Conservation (phyloP, 257 asterid genomes). For the Solanum paucissectum region DNA sequence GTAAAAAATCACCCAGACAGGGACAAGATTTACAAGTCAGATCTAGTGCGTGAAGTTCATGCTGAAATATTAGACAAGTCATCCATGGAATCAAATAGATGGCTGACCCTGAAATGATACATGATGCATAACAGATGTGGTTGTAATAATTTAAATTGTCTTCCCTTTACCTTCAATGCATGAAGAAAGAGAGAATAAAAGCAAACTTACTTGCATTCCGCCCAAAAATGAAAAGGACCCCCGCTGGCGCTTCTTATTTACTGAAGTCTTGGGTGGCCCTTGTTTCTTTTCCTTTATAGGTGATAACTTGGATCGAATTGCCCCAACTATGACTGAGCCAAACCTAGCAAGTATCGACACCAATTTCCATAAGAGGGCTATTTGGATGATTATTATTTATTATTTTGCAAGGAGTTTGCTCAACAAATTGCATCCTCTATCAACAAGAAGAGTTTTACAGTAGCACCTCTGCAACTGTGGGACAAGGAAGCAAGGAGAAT, state of each 20-base stretch:
- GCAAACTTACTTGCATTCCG: conserved; percentile 83
- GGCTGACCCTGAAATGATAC: not conserved
- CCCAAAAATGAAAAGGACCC: conserved; percentile 88
- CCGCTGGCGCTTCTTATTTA: conserved; percentile 35
- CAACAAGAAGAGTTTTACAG: not conserved
- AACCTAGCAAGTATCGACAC: conserved; percentile 34
- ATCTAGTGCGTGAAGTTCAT: not conserved
- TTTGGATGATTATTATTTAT: not conserved
- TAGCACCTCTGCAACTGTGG: not conserved
- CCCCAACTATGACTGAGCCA: conserved; percentile 85
- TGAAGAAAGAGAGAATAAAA: not conserved
- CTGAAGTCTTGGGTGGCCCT: conserved; percentile 21
- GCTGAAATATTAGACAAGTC: not conserved
- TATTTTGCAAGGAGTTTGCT: not conserved
- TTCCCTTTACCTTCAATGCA: conserved; percentile 1
- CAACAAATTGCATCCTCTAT: not conserved
- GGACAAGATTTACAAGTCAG: not conserved
- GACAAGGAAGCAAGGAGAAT: not conserved
- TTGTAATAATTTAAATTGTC: not conserved
- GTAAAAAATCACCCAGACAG: not conserved
- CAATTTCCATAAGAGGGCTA: conserved; percentile 4
- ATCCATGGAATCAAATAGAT: not conserved
- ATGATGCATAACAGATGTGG: not conserved
- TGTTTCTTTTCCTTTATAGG: conserved; percentile 37
- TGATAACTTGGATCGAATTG: conserved; percentile 65